Percentiles rank a stretch among this genome's conserved stretches.
Evolutionary conservation across 192 early-diverging fungal genomes (phyloP).

Genomic region (Fimicolochytrium jonesii): DNA sequence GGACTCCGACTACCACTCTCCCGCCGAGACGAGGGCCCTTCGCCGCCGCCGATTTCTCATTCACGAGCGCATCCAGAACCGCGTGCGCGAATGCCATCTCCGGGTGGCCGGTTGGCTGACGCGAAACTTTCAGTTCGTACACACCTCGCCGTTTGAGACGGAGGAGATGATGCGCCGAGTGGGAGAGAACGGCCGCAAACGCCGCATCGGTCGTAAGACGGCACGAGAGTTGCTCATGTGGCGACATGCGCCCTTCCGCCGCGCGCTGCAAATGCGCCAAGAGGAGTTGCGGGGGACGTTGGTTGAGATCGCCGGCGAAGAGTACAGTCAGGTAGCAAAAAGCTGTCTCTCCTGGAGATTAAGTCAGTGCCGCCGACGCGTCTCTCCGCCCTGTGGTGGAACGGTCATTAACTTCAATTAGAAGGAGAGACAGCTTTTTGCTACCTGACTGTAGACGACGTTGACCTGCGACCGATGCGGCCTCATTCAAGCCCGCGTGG

Average conservation of each 20-base stretch:
- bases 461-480: too few species aligned
- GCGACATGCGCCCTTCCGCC: not conserved
- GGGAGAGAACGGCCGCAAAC: not conserved
- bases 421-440: too few species aligned
- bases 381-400: too few species aligned
- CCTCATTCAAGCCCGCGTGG: too few species aligned
- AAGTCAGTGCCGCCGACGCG: too few species aligned
- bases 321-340: too few species aligned
- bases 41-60: not conserved
- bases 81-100: not conserved
- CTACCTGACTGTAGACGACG: too few species aligned
- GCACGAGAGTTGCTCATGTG: not conserved
- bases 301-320: too few species aligned
- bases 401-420: too few species aligned
- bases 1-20: not conserved
- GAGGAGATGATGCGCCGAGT: not conserved
- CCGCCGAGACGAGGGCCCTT: not conserved
- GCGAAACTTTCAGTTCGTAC: not conserved
- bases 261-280: constrained; percentile 8
- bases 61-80: constrained; percentile 1
- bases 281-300: too few species aligned
- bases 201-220: not conserved
- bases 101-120: not conserved
- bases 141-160: not conserved
- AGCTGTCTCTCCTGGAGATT: too few species aligned